Base-by-base conservation (phyloP, 768 basidiomycete species). In the Hypholoma fasciculare region DNA sequence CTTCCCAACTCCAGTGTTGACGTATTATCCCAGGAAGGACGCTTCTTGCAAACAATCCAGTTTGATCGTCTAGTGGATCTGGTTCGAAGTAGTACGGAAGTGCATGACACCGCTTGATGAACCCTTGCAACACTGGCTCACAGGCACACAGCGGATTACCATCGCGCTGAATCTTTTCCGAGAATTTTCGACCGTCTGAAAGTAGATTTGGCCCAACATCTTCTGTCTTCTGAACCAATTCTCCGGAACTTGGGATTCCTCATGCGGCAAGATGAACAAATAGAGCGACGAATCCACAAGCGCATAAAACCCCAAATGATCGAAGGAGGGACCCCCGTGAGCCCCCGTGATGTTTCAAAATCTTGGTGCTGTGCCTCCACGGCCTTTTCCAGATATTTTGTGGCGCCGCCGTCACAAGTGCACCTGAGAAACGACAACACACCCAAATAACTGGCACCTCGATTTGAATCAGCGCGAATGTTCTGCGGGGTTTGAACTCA, bases 191-290 rank as follows among this genome's bases (percentile, higher is more conserved):
- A 70, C 66, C 47, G 69, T 71, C 69, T 69, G 69, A 65, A 72
- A 59, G 60, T 60, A 57, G 56, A 54, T 58, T 23, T 58, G 69
- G 69, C 67, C 67, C 67, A 74, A 69, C 61, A 70, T 66, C 69
- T 78, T 78, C 69, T 72, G 74, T 73, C 75, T 78, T 78, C 65
- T 65, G 71, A 64, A 50, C 71, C 72, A 73, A 63, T 69, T 72
- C 71, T 68, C 74, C 79, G 78, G 76, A 78, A 77, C 79, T 75
- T 74, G 72, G 75, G 42, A 71, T 77, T 72, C 78, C 76, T 68
- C 69, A 73, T 82, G 75, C 78, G 77, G 79, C 78, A 76, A 81
- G 76, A 67, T 74, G 74, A 76, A 72, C 66, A 70, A 70, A 72
- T 72, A 70, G 60, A 69, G 67, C 61, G 64, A 68, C 62, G 63